phyloP scores from a whole-genome alignment of 179 eudicot species.

The Spergularia azorica region DNA sequence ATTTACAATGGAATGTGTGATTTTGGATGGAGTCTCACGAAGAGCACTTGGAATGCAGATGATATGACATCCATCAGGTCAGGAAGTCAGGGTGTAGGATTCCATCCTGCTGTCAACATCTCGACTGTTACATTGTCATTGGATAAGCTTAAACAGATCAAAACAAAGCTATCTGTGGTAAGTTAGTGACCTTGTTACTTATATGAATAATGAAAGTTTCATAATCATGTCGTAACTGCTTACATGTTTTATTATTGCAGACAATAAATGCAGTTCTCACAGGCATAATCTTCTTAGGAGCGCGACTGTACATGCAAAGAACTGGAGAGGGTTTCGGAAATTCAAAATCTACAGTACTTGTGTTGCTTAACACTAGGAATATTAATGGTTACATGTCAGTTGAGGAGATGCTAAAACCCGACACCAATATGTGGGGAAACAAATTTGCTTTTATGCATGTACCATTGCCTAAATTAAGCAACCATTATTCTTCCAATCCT shows the following conservation, averaged over 20 bases:
- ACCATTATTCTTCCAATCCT: constrained; percentile 40
- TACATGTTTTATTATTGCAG: constrained; percentile 35
- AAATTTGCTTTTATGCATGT: constrained; percentile 71
- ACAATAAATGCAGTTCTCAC: constrained; percentile 67
- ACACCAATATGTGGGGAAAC: constrained; percentile 66
- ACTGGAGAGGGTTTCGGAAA: constrained; percentile 23
- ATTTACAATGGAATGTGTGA: constrained; percentile 42
- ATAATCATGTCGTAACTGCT: too few species aligned
- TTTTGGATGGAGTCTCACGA: constrained; percentile 63
- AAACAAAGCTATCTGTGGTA: constrained; percentile 59
- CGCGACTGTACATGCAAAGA: constrained; percentile 66
- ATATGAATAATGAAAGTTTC: too few species aligned
- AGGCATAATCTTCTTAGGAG: constrained; percentile 59
- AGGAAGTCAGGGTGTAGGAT: constrained; percentile 46
- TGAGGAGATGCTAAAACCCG: constrained; percentile 55
- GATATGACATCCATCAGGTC: constrained; percentile 58
- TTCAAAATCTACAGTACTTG: constrained; percentile 58
- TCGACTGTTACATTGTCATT: constrained; percentile 51
- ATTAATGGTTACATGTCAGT: constrained; percentile 55
- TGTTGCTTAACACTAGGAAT: constrained; percentile 75
- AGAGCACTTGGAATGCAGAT: constrained; percentile 52
- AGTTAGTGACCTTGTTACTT: constrained; percentile 5
- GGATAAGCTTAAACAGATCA: constrained; percentile 56
- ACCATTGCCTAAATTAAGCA: constrained; percentile 40
- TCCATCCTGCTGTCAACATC: constrained; percentile 41